Evolutionary conservation across 495 filamentous ascomycete species (phyloP).

Genomic region (Penicillium riverlandense): DNA sequence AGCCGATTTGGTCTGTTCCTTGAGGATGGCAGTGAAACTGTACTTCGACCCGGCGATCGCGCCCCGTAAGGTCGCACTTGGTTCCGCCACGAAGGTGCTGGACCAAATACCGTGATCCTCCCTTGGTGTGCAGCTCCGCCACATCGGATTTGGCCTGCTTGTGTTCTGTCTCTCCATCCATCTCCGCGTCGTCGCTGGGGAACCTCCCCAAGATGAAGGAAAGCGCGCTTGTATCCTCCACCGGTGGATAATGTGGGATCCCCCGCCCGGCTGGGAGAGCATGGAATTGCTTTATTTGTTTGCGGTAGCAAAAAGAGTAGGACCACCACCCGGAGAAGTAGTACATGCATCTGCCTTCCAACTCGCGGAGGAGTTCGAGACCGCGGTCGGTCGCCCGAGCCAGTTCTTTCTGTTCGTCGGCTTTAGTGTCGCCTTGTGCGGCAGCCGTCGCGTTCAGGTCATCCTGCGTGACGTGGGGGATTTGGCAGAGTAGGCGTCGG

Average conservation of each 20-base stretch:
- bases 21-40: constrained; percentile 90
- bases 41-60: constrained; percentile 77
- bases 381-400: constrained; percentile 76
- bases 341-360: constrained; percentile 85
- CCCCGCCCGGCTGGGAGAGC: constrained; percentile 61
- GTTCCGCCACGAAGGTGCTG: constrained; percentile 83
- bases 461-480: constrained; percentile 58
- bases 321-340: constrained; percentile 94
- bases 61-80: constrained; percentile 84
- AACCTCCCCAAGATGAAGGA: constrained; percentile 75
- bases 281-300: constrained; percentile 87
- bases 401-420: constrained; percentile 79
- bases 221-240: constrained; percentile 66
- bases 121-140: constrained; percentile 71
- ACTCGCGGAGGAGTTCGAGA: constrained; percentile 80
- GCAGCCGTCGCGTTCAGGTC: constrained; percentile 47
- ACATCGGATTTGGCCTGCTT: constrained; percentile 28
- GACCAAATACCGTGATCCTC: constrained; percentile 82
- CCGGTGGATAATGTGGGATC: constrained; percentile 61
- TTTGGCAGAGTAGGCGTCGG: constrained; percentile 73
- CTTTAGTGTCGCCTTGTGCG: constrained; percentile 39
- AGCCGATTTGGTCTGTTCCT: constrained; percentile 73
- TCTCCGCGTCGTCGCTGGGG: constrained; percentile 15
- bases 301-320: constrained; percentile 91
- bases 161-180: constrained; percentile 23